Conservation (phyloP, 129 eudicot genomes). For the Mikania micrantha region DNA sequence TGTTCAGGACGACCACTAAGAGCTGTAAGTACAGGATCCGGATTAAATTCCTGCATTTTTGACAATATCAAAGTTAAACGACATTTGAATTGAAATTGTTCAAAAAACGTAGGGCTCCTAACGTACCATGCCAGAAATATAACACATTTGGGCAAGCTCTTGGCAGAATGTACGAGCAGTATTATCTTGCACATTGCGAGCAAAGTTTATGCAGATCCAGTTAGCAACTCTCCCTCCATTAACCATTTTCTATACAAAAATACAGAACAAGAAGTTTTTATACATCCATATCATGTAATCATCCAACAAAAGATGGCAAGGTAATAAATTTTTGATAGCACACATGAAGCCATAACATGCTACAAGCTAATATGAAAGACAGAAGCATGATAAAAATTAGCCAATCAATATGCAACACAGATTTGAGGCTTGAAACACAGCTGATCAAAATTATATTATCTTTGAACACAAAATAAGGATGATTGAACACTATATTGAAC, state of each 20-base stretch:
- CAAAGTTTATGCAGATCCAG: slow-evolving; percentile 91
- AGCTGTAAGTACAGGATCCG: slow-evolving; percentile 74
- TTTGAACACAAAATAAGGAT: neutral
- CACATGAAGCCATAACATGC: neutral
- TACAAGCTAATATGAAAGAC: neutral
- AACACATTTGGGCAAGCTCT: slow-evolving; percentile 92
- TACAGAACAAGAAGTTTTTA: neutral
- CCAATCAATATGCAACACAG: neutral
- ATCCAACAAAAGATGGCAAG: neutral
- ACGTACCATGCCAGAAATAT: slow-evolving; percentile 83
- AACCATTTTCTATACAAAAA: slow-evolving; percentile 66
- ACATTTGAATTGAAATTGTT: neutral
- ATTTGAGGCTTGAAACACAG: neutral
- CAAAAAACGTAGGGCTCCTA: neutral
- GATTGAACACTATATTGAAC: neutral
- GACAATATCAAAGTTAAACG: neutral
- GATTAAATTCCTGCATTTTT: slow-evolving; percentile 58
- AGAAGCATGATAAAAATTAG: neutral
- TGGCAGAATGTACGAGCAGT: slow-evolving; percentile 70
- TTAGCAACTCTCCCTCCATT: slow-evolving; percentile 75
- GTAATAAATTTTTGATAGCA: neutral
- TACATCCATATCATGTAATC: neutral
- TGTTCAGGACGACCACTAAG: slow-evolving; percentile 69
- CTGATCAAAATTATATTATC: neutral
- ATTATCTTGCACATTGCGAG: slow-evolving; percentile 82